Base-by-base conservation (phyloP, 768 basidiomycete genomes). In the Pulveroboletus frians region DNA sequence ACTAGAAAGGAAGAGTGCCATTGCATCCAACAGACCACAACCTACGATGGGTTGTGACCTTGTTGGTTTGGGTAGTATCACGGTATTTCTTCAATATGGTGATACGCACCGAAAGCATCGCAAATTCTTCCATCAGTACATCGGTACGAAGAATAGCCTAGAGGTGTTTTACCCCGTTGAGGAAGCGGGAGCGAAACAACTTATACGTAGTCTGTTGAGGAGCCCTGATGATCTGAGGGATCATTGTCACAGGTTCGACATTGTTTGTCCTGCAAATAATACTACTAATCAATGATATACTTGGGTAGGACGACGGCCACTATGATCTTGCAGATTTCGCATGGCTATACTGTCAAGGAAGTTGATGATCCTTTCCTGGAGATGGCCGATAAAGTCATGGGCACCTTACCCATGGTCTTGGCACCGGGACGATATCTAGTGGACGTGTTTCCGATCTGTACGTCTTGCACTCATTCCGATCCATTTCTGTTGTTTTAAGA, bases 11-110 rank as follows among this genome's bases (percentile, higher is more conserved):
- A 26, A 26, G 23, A 26, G 32, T 15, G 32, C 40, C 6, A 31
- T 43, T 3, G 36, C 30, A 2, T 52, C 58, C 1, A 36, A 55
- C 29, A 50, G 53, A 31, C 50, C 49, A 1, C 50, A 38, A n/a
- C 32, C 51, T 7, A 50, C 49, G 5, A 56, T 56, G 49, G 49
- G 15, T 8, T 48, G 56, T 2, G 74, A 62, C 43, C 53, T 60
- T 20, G 44, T 57, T 2, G 59, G 59, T 3, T 53, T 51, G 54
- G 18, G 18, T 1, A n/a, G 35, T 1, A 15, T 37, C 4, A 49
- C 23, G 10, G 3, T 17, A 7, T 56, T 59, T 36, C 27, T 46
- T 14, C 54, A 51, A 34, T 53, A 57, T 8, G 46, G 43, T 4
- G 50, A 54, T 14, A 39, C 23, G 1, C 18, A 46, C 11, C 48